Conservation (phyloP, 2,329 filamentous ascomycete genomes). For the Aspergillus novoparasiticus region DNA sequence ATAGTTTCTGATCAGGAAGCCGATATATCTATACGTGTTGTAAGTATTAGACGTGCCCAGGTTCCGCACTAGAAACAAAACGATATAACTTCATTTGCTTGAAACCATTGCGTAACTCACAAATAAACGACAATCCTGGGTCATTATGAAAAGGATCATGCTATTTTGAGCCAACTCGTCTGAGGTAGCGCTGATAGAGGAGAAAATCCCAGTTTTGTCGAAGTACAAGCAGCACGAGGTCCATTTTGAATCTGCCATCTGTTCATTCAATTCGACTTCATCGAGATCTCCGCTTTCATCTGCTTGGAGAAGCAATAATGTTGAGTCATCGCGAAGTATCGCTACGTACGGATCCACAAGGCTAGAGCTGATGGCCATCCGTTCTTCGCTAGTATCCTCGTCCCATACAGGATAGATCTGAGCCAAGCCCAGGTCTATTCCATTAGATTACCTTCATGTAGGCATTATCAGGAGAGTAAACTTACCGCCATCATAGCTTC, state of each 20-base stretch:
- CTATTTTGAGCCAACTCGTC: constrained; percentile 43
- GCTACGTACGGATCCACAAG: constrained; percentile 86
- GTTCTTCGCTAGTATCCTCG: constrained; percentile 78
- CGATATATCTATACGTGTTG: constrained; percentile 66
- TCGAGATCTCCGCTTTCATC: constrained; percentile 83
- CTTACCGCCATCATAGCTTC: constrained; percentile 87
- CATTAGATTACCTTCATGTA: constrained; percentile 17
- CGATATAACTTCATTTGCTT: neutral
- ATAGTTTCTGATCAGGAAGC: constrained; percentile 71
- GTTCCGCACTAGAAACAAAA: neutral
- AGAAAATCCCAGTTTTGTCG: constrained; percentile 63
- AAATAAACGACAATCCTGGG: constrained; percentile 70
- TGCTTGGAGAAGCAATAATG: constrained; percentile 75
- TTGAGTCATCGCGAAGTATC: constrained; percentile 80
- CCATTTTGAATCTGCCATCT: constrained; percentile 69
- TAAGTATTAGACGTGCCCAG: constrained; percentile 4
- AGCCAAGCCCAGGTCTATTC: constrained; percentile 75
- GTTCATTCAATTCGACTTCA: constrained; percentile 69
- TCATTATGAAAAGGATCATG: constrained; percentile 76
- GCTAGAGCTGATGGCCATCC: constrained; percentile 75
- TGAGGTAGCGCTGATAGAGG: constrained; percentile 30
- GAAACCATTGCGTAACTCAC: constrained; percentile 54
- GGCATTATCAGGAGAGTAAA: constrained; percentile 22
- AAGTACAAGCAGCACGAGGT: constrained; percentile 79
- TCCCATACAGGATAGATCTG: constrained; percentile 94